Evolutionary conservation across 176 grass and related monocot species (phyloP), one percentile per base, ranked within the genome.

Genomic region (Pontederia crassipes): DNA sequence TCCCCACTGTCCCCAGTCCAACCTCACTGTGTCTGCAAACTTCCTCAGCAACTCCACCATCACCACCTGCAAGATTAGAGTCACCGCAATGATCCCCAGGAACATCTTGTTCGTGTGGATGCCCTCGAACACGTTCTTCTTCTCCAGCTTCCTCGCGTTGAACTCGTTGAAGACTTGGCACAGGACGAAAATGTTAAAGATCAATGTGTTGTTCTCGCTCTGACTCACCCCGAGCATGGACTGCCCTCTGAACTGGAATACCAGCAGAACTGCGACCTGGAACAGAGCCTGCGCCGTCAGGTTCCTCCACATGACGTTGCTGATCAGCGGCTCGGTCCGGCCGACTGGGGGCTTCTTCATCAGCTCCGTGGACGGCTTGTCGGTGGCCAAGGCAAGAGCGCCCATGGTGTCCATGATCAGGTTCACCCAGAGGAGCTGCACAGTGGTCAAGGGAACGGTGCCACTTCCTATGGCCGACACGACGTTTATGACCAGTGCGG

Each of bases 121-220:
- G 20, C 83, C 83, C 28, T 82, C 71, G 62, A 96, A 96, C 15
- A 90, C 83, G 55, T 96, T 90, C 77, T 72, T 84, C 62, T 75
- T 58, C 75, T 96, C 78, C 59, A 90, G 64, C 59, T 90, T 85
- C 55, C 86, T 48, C 3, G 83, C 74, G 53, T 96, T 96, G 83
- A 96, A 96, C 65, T 96, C 91, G 18, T 96, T 90, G 80, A 96
- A 96, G 13, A 90, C 86, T 82, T 96, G 91, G 58, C 75, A 96
- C 9, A 96, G 79, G 45, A 96, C 92, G 49, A 96, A 96, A 0
- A 87, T 76, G 59, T 96, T 96, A 66, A 96, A 96, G 71, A 90
- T 85, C 55, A 90, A 75, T 2, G 92, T 96, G 64, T 83, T 79
- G 59, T 90, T 96, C 8, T 49, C 54, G 69, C 69, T 82, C 13